Conservation (phyloP, 768 basidiomycete species). For the Agrocybe praecox region DNA sequence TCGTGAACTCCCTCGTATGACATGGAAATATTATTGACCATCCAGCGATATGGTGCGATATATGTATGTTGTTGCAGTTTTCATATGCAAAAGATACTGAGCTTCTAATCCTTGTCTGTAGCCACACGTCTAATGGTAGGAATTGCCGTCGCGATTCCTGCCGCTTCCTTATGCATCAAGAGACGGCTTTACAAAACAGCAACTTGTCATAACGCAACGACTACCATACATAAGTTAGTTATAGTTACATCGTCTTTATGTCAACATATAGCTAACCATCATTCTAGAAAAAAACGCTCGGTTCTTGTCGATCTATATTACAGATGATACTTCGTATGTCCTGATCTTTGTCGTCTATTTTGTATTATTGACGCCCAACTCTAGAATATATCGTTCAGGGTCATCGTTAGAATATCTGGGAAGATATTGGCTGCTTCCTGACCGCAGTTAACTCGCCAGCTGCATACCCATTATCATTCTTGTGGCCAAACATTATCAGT, state of each 20-base stretch:
- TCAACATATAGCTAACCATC: background rate
- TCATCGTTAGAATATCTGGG: slow-evolving; percentile 15
- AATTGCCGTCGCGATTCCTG: slow-evolving; percentile 38
- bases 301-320: slow-evolving; percentile 36
- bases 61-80: slow-evolving; percentile 26
- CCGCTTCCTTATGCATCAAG: slow-evolving; percentile 45
- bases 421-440: slow-evolving; percentile 11
- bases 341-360: background rate
- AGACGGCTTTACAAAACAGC: slow-evolving; percentile 44
- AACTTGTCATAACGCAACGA: slow-evolving; percentile 9
- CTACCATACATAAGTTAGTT: slow-evolving; percentile 31
- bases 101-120: background rate
- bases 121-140: slow-evolving; percentile 31
- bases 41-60: slow-evolving; percentile 53
- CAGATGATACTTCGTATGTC: slow-evolving; percentile 32
- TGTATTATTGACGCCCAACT: background rate
- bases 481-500: slow-evolving; percentile 18
- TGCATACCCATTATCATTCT: background rate
- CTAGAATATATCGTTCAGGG: slow-evolving; percentile 41
- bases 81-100: background rate
- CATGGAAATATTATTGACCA: slow-evolving; percentile 39
- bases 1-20: slow-evolving; percentile 66
- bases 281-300: slow-evolving; percentile 24
- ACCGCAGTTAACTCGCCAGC: slow-evolving; percentile 2
- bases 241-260: background rate